Percentiles rank a stretch among this genome's conserved stretches.
Conservation (phyloP, 1,284 basidiomycete genomes). For the Chalciporus sp. region DNA sequence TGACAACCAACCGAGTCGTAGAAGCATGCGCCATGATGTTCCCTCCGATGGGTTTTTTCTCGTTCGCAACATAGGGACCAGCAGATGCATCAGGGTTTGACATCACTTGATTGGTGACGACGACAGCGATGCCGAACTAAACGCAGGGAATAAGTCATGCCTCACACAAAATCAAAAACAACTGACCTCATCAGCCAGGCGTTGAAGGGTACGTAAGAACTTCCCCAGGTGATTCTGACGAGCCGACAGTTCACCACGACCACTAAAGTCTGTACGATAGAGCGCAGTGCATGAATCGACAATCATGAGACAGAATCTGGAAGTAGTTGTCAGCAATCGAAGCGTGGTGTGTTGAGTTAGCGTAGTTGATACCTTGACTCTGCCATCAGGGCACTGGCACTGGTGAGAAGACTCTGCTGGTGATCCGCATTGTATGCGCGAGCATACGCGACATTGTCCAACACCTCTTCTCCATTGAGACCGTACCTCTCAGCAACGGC, state of each 20-base stretch:
- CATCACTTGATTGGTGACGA: slow-evolving; percentile 98
- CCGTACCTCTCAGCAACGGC: slow-evolving; percentile 96
- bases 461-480: slow-evolving; percentile 94
- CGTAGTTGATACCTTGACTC: slow-evolving; percentile 77
- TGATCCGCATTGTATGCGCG: slow-evolving; percentile 99
- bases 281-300: slow-evolving; percentile 97
- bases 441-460: slow-evolving; percentile 99
- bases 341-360: not conserved
- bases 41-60: slow-evolving; percentile 98
- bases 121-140: slow-evolving; percentile 96
- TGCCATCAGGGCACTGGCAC: slow-evolving; percentile 95
- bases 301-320: slow-evolving; percentile 92
- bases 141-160: slow-evolving; percentile 16
- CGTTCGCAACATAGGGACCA: slow-evolving; percentile 84
- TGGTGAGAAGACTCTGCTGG: slow-evolving; percentile 88
- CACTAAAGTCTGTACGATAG: slow-evolving; percentile 95
- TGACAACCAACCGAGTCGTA: slow-evolving; percentile 72
- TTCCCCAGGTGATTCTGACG: slow-evolving; percentile 98
- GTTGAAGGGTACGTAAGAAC: slow-evolving; percentile 90
- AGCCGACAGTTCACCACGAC: slow-evolving; percentile 93
- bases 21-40: slow-evolving; percentile 97
- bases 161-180: not conserved
- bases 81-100: slow-evolving; percentile 95
- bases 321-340: slow-evolving; percentile 10
- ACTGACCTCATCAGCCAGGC: slow-evolving; percentile 92